phyloP scores from a whole-genome alignment of 2,329 filamentous ascomycete species.

The Emmonsia crescens region DNA sequence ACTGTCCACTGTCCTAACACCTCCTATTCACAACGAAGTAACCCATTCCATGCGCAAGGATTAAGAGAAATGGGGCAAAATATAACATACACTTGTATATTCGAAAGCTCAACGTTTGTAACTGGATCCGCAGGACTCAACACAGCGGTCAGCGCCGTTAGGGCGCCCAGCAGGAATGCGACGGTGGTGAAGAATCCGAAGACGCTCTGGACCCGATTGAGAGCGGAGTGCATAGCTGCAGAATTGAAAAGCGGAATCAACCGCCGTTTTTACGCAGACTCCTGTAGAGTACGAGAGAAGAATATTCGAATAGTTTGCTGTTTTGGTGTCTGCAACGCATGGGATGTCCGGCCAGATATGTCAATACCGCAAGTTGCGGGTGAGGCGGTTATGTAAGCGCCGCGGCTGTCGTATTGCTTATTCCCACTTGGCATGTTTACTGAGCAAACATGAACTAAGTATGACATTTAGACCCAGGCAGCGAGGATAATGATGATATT shows the following conservation, averaged over 20 bases:
- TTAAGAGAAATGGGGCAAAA: conserved; percentile 7
- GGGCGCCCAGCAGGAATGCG: conserved; percentile 64
- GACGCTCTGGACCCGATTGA: conserved; percentile 78
- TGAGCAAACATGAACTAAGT: background rate
- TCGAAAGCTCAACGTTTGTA: conserved; percentile 44
- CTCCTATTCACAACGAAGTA: background rate
- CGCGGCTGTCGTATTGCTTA: background rate
- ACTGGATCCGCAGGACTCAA: conserved; percentile 41
- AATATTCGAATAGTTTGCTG: background rate
- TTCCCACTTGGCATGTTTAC: background rate
- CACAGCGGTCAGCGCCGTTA: conserved; percentile 74
- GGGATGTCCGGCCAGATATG: conserved; percentile 1
- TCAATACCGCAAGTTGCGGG: background rate
- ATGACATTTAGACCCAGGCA: no score
- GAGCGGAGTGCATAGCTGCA: conserved; percentile 68
- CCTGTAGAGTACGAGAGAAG: background rate
- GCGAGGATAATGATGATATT: no score
- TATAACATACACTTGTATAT: conserved; percentile 67
- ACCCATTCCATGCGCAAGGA: background rate
- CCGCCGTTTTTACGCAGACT: background rate
- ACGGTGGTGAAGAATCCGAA: conserved; percentile 98
- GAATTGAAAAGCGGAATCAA: background rate
- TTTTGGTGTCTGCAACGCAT: background rate
- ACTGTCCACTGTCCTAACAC: background rate
- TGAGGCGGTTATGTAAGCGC: background rate